phyloP scores from a whole-genome alignment of 768 basidiomycete species.

The Rhizopogon roseolus region DNA sequence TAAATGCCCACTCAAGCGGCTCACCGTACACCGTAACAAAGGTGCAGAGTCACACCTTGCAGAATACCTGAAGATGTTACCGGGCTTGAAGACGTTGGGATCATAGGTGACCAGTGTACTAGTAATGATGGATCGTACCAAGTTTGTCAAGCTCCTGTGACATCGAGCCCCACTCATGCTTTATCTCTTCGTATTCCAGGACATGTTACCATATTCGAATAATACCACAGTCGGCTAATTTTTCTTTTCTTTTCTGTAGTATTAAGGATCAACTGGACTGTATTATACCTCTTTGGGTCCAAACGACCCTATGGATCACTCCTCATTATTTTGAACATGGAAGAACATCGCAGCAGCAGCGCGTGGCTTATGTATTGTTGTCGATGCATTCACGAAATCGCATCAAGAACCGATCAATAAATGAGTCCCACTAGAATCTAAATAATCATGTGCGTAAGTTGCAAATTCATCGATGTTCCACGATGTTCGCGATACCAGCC shows the following conservation, averaged over 20 bases:
- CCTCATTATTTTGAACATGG: neutral
- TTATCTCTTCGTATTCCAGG: neutral
- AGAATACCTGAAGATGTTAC: constrained; percentile 18
- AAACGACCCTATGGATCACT: neutral
- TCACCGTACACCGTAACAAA: constrained; percentile 21
- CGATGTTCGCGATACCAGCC: neutral
- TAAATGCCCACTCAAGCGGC: constrained; percentile 15
- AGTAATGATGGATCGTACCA: no score
- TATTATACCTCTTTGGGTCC: neutral
- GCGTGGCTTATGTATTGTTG: neutral
- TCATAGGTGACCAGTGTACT: neutral
- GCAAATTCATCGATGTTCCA: neutral
- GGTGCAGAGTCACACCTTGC: constrained; percentile 12
- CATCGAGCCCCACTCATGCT: neutral
- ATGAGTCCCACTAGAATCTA: neutral
- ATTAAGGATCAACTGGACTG: neutral
- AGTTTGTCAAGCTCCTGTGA: neutral
- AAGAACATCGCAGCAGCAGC: neutral
- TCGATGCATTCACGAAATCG: neutral
- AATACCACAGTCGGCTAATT: neutral
- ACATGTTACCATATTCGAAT: neutral
- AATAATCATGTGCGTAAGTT: neutral
- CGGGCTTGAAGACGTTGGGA: constrained; percentile 8
- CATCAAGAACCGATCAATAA: neutral
- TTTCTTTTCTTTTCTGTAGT: neutral